Conservation (phyloP, 768 basidiomycete genomes). For the Leucocoprinus sp. region DNA sequence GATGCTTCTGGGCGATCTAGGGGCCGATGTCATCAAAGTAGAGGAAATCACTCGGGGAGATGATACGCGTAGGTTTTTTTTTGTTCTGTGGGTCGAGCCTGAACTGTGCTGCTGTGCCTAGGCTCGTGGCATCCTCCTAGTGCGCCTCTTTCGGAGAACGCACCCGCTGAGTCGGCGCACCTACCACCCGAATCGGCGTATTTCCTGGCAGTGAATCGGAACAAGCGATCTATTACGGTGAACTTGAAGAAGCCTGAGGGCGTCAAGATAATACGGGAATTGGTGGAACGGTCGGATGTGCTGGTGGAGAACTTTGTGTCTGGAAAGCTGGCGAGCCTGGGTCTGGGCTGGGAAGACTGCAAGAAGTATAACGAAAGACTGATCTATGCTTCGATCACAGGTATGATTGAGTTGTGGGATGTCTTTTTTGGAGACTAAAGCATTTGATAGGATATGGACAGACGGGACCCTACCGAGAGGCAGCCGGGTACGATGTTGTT, state of each 20-base stretch:
- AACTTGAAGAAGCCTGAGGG: slow-evolving; percentile 81
- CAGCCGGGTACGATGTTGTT: slow-evolving; percentile 84
- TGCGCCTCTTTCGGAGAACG: slow-evolving; percentile 38
- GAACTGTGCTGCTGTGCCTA: slow-evolving; percentile 18
- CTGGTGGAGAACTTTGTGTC: slow-evolving; percentile 85
- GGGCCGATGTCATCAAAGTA: slow-evolving; percentile 91
- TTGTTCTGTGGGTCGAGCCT: background rate
- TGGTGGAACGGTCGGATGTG: slow-evolving; percentile 72
- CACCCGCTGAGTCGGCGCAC: slow-evolving; percentile 46
- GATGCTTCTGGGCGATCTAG: slow-evolving; percentile 87
- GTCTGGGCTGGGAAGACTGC: slow-evolving; percentile 82
- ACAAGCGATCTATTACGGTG: slow-evolving; percentile 83
- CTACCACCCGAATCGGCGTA: slow-evolving; percentile 90
- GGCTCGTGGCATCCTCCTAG: slow-evolving; percentile 63
- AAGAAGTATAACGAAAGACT: slow-evolving; percentile 66
- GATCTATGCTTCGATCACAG: slow-evolving; percentile 86
- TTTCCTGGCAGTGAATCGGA: slow-evolving; percentile 82
- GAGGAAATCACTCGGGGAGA: slow-evolving; percentile 78
- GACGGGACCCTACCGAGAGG: slow-evolving; percentile 77
- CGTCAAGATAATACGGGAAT: slow-evolving; percentile 59
- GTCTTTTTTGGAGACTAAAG: background rate
- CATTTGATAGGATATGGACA: slow-evolving; percentile 43
- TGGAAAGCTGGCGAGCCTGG: slow-evolving; percentile 78
- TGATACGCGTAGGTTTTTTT: slow-evolving; percentile 62
- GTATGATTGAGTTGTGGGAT: slow-evolving; percentile 30